A percentile compares a stretch with the other conserved stretches of the same genome.
These are phyloP conservation scores for Pulveroboletus sp. DNA, from an alignment of 768 basidiomycete species.

Conservation along the genomic window DNA sequence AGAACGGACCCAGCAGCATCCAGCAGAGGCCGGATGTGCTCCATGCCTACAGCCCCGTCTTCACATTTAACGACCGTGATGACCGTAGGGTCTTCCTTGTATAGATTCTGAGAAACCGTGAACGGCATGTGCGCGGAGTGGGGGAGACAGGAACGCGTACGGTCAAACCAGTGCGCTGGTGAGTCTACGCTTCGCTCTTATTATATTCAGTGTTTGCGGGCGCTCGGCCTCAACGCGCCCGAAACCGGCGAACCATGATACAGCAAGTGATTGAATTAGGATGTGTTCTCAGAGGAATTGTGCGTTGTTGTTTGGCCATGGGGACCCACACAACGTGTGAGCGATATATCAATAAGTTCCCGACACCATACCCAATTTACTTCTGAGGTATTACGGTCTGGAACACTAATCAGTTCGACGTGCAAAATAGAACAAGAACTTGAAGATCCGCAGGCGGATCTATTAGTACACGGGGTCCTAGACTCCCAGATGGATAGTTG, in stretches of 20 bases:
- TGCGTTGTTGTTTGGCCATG: no score
- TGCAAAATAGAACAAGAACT: no score
- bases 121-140: slow-evolving; percentile 14
- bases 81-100: slow-evolving; percentile 17
- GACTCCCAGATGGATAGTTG: no score
- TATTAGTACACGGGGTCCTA: no score
- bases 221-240: not conserved
- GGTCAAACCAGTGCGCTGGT: no score
- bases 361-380: no score
- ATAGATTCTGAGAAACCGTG: slow-evolving; percentile 34
- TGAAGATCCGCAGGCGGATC: no score
- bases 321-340: no score
- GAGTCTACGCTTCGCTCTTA: slow-evolving; percentile 3
- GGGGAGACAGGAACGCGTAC: slow-evolving; percentile 1
- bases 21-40: slow-evolving; percentile 30
- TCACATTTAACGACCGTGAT: slow-evolving; percentile 30
- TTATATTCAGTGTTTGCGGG: not conserved
- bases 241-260: not conserved
- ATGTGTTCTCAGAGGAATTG: no score
- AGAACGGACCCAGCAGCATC: slow-evolving; percentile 23
- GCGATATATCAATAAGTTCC: no score
- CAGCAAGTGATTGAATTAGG: slow-evolving; percentile 16
- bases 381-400: no score
- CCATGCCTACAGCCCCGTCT: slow-evolving; percentile 23
- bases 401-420: no score